Evolutionary conservation across 2,329 filamentous ascomycete species (phyloP), one percentile per base, ranked within the genome.

Genomic region (Colletotrichum ledebouriae): DNA sequence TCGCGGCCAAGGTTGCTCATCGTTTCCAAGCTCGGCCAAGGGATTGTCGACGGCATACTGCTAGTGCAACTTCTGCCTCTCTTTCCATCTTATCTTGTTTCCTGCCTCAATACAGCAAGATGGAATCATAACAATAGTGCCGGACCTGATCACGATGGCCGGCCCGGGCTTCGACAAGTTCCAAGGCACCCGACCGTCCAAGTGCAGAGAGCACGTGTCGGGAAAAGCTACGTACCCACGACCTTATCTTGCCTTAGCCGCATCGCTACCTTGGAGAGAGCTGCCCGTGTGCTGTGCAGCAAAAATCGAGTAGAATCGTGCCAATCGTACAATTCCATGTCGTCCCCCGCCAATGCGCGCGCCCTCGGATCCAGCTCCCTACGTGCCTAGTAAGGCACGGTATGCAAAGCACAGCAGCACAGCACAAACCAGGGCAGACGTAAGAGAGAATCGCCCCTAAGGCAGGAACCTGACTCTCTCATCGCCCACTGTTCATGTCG

Each of bases 171-270:
- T 46, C 42, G 29, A 6, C n/a, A 15, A 29, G 39, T 39, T 62
- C 33, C 22, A 55, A 37, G 49, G 59, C 57, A 52, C 17, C 17
- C 17, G 2, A 17, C 37, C 13, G 52, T 55, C 37, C 52, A 55
- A 64, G 65, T 64, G 65, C 65, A 59, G 49, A 13, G 65, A 64
- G 65, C 65, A 65, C 61, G 65, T 68, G 65, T 41, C 29, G 49
- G 49, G 0, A 5, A 3, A 0, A 37, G 56, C 10, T 60, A 65
- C 56, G 47, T 65, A 61, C 46, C 44, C 7, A 6, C 29, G 20
- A 42, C 55, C 47, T 53, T 46, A 47, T 44, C 41, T 59, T 42
- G 10, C 65, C 4, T 65, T 59, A 56, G 63, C 58, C 56, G 59
- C 59, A 42, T 63, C 50, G 56, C 59, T 29, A 9, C 7, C 29